Conservation (phyloP, 1,284 basidiomycete species). For the Ganoderma boninense region DNA sequence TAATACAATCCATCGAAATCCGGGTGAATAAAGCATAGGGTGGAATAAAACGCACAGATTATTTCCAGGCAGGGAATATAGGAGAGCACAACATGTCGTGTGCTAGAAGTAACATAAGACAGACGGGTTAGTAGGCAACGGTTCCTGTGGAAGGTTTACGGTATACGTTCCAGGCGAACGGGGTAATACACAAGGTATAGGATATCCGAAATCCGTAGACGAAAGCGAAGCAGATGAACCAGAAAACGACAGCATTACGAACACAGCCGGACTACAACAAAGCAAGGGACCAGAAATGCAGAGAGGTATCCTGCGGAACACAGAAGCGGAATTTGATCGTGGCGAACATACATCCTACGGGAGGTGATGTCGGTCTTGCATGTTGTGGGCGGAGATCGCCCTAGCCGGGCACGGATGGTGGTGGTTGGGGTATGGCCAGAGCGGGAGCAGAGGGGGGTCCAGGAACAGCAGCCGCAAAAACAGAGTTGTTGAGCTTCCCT, state of each 20-base stretch:
- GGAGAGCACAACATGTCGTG: slow-evolving; percentile 33
- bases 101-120: slow-evolving; percentile 19
- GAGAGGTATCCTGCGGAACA: neutral
- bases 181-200: neutral
- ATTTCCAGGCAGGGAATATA: neutral
- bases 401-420: neutral
- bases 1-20: neutral
- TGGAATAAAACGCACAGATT: neutral
- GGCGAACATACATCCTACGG: neutral
- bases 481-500: slow-evolving; percentile 56
- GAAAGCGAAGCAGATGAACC: slow-evolving; percentile 22
- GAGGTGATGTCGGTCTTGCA: neutral
- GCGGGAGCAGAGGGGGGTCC: slow-evolving; percentile 31
- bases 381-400: neutral
- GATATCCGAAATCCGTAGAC: slow-evolving; percentile 14
- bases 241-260: slow-evolving; percentile 13
- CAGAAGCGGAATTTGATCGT: neutral
- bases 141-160: neutral
- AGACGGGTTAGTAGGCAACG: neutral
- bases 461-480: slow-evolving; percentile 54
- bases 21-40: neutral
- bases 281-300: neutral
- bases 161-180: neutral
- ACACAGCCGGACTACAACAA: slow-evolving; percentile 8
- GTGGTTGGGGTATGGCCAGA: neutral